Evolutionary conservation across 75 land plant genomes (phyloP).

Genomic region (Sequoiadendron giganteum): DNA sequence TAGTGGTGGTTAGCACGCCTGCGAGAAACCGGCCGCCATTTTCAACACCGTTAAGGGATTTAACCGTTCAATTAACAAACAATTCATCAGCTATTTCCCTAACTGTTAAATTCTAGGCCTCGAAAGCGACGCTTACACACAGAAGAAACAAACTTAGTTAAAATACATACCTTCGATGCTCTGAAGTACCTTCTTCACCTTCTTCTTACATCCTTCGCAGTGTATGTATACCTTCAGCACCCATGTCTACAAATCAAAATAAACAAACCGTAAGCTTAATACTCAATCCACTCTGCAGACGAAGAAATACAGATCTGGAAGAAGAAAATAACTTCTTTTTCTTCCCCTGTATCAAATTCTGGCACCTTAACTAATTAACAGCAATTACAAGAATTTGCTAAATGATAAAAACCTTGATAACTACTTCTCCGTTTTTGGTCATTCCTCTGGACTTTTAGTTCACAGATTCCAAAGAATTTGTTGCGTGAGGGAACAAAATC

Average conservation of each 20-base stretch:
- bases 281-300: not conserved
- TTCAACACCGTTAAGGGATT: not conserved
- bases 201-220: constrained; percentile 78
- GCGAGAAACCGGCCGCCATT: not conserved
- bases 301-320: not conserved
- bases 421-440: not conserved
- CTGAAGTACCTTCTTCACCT: constrained; percentile 66
- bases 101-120: too few species aligned
- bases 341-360: not conserved
- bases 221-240: constrained; percentile 65
- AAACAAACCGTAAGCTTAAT: not conserved
- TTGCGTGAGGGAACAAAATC: not conserved
- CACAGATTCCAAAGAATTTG: not conserved
- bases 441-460: not conserved
- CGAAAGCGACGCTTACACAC: too few species aligned
- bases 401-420: not conserved
- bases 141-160: not conserved
- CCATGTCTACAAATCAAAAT: constrained; percentile 39
- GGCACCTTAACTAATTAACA: not conserved
- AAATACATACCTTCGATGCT: constrained; percentile 49
- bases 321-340: not conserved
- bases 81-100: not conserved
- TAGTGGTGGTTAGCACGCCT: constrained; percentile 28
- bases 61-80: not conserved
- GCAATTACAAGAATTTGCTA: not conserved